phyloP scores from a whole-genome alignment of 2,329 filamentous ascomycete species.

The Cladophialophora immunda region DNA sequence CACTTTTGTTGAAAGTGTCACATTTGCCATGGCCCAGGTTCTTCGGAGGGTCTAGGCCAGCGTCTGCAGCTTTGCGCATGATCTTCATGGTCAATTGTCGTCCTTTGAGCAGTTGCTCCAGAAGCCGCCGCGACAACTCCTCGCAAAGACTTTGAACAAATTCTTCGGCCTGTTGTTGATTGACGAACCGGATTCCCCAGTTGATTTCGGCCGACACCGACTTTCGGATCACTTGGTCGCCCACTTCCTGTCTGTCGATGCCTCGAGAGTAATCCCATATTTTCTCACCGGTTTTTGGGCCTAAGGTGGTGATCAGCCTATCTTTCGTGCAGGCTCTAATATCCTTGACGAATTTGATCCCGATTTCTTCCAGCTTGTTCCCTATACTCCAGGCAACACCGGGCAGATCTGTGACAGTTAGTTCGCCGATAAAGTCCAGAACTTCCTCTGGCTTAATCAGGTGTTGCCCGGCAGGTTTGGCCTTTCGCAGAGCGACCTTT shows the following conservation, averaged over 20 bases:
- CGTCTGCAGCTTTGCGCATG: slow-evolving; percentile 85
- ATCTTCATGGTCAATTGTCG: slow-evolving; percentile 92
- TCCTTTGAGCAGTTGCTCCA: slow-evolving; percentile 86
- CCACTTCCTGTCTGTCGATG: slow-evolving; percentile 85
- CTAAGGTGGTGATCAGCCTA: slow-evolving; percentile 74
- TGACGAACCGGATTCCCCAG: slow-evolving; percentile 96
- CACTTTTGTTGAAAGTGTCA: slow-evolving; percentile 90
- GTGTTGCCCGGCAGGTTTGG: slow-evolving; percentile 92
- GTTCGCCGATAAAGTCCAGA: slow-evolving; percentile 76
- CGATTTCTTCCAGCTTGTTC: slow-evolving; percentile 86
- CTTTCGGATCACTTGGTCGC: slow-evolving; percentile 84
- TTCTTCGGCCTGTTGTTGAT: slow-evolving; percentile 89
- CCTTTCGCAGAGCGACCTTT: slow-evolving; percentile 87
- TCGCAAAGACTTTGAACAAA: slow-evolving; percentile 86
- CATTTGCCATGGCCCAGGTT: slow-evolving; percentile 95
- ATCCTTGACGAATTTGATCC: slow-evolving; percentile 82
- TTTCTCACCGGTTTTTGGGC: slow-evolving; percentile 91
- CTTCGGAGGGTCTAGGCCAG: slow-evolving; percentile 89
- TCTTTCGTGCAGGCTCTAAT: slow-evolving; percentile 80
- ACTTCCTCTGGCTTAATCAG: slow-evolving; percentile 85
- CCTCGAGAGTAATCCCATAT: slow-evolving; percentile 90
- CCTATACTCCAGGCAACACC: slow-evolving; percentile 93
- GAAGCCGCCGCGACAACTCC: slow-evolving; percentile 80
- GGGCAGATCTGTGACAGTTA: slow-evolving; percentile 83
- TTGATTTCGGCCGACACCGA: slow-evolving; percentile 97